Evolutionary conservation across 2,329 filamentous ascomycete genomes (phyloP).

Genomic region (Cytospora piceae): DNA sequence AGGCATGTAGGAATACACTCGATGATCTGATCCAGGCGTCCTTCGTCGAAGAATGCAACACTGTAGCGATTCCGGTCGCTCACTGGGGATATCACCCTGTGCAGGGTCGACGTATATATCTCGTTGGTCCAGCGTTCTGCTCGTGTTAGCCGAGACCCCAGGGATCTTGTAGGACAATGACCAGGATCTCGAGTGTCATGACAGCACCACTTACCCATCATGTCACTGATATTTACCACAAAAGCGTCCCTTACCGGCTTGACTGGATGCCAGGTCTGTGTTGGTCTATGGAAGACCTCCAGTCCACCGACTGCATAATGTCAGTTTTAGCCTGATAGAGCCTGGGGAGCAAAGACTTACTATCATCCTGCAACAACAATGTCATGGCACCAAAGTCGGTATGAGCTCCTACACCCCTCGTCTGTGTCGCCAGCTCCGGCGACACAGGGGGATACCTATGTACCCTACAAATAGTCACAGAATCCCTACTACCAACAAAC

Average conservation of each 20-base stretch:
- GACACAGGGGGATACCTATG: slow-evolving; percentile 47
- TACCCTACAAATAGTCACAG: slow-evolving; percentile 5
- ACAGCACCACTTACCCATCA: not conserved
- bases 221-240: slow-evolving; percentile 56
- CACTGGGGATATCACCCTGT: slow-evolving; percentile 39
- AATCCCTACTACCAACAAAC: slow-evolving; percentile 31
- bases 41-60: slow-evolving; percentile 41
- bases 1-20: slow-evolving; percentile 43
- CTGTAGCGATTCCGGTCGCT: slow-evolving; percentile 37
- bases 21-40: slow-evolving; percentile 39
- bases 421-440: slow-evolving; percentile 35
- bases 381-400: slow-evolving; percentile 53
- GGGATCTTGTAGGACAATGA: not conserved
- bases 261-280: slow-evolving; percentile 48
- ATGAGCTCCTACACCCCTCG: slow-evolving; percentile 49
- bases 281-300: slow-evolving; percentile 41
- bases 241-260: slow-evolving; percentile 49
- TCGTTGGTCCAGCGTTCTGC: slow-evolving; percentile 38
- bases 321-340: not conserved
- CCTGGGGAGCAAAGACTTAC: not conserved
- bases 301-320: slow-evolving; percentile 42
- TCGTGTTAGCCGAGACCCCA: slow-evolving; percentile 27
- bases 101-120: slow-evolving; percentile 38
- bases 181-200: not conserved
- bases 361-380: slow-evolving; percentile 49